Base-by-base conservation (phyloP, 257 asterid species). In the Datura wrightii region DNA sequence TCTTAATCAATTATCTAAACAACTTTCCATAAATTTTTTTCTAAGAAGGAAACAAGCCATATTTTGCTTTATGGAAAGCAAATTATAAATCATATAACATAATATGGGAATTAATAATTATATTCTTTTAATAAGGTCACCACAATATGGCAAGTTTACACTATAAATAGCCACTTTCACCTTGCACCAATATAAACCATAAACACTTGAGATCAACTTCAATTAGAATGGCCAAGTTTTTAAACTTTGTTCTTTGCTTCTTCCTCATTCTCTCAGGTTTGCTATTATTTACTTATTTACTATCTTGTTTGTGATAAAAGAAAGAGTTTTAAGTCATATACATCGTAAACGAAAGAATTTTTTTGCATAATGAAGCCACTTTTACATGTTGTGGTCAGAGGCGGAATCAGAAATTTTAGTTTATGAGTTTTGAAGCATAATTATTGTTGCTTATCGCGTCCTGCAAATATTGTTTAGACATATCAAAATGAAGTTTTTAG, bases 181-280 rank as follows among this genome's bases (percentile, higher is more conserved):
- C 60, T 76, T 5, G 11, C 42, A 50, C 1, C 19, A 50, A 76
- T 7, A 36, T 31, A 53, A 7, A 76, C 24, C 39, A 76, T 16
- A 24, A 3, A 50, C 60, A 50, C 24, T 74, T 74, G 6, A 13
- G 13, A 50, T 50, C 60, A 76, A 76, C 59, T 50, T 50, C 42
- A 24, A 50, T 13, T 24, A 50, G 8, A 36, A 50, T 76, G 62
- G 19, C 81, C 11, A 50, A 24, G 81, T 13, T 24, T 24, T 50
- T 50, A 13, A 24, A 50, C 62, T 76, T 24, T 6, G 5, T 76
- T 50, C 5, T 76, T 48, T 76, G 62, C 44, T 76, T 76, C 81
- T 76, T 74, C 3, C 81, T 76, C 41, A 50, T 76, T 50, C 46
- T 50, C 10, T 76, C 81, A 76, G 81, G 62, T 76, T 76, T 24